Base-by-base conservation (phyloP, 2,329 filamentous ascomycete species). In the Aureobasidium sp. region DNA sequence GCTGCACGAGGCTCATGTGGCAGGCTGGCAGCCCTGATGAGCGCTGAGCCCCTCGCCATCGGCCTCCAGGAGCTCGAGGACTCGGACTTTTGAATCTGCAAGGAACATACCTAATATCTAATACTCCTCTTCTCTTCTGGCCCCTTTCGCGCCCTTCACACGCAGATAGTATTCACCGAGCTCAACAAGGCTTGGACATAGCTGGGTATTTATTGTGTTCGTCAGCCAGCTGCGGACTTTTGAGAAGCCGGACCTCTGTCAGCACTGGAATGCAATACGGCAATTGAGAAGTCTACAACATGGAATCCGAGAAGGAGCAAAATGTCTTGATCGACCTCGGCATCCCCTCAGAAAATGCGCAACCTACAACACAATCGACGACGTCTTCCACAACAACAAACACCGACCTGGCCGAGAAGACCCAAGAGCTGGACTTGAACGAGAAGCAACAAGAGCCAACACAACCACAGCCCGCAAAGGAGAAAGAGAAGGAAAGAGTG, bases 401-500 rank as follows among this genome's bases (percentile, higher is more conserved):
- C 29, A 12, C 46, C n/a, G 50, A 61, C 24, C 20, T 61, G 50
- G 39, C 48, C 9, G n/a, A 46, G n/a, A 46, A 47, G 15, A 61
- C 41, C 4, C 24, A 47, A 46, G 41, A 61, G 26, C 27, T 61
- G 29, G 13, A 24, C 26, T n/a, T 53, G 41, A 52, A 32, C 12
- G 59, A 59, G 34, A 61, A 64, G 44, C 32, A 61, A 36, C 17
- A 9, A 37, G 39, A 57, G 43, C 27, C 37, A 12, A 24, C n/a
- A 3, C 29, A 43, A 39, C 8, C 17, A 12, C 47, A 34, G 5
- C 2, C 13, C 2, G 13, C 24, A 0, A 27, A 52, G 34, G 47
- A 53, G 20, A 48, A 57, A 20, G 63, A 65, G 26, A 63, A 64
- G 46, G 59, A 63, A 32, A 39, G 59, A 48, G 60, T 60, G 17